These are phyloP conservation scores for Metschnikowia sp. DNA, from an alignment of 805 yeast genomes.

Conservation along the genomic window DNA sequence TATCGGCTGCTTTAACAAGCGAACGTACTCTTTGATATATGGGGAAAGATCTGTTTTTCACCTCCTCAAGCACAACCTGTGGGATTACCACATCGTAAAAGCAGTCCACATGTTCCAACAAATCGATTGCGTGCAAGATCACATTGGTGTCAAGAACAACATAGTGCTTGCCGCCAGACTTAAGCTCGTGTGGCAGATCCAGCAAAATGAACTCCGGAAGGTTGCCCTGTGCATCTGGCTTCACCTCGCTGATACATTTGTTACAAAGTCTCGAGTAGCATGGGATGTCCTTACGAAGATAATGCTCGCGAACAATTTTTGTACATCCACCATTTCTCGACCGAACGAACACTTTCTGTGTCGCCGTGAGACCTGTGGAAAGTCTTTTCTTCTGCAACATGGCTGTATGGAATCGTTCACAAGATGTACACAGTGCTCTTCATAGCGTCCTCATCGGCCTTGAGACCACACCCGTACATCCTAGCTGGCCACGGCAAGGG, in stretches of 20 bases:
- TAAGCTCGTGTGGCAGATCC: conserved; percentile 50
- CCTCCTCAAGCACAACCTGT: conserved; percentile 92
- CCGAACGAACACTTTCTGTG: conserved; percentile 87
- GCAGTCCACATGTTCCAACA: conserved; percentile 71
- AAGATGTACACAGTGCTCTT: background rate
- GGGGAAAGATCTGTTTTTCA: conserved; percentile 81
- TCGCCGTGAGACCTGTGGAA: conserved; percentile 51
- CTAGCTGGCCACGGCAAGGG: background rate
- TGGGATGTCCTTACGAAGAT: conserved; percentile 87
- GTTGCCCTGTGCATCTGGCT: conserved; percentile 65
- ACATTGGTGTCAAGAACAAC: conserved; percentile 85
- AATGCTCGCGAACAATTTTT: conserved; percentile 91
- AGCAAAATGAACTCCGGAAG: conserved; percentile 66
- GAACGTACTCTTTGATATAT: conserved; percentile 81
- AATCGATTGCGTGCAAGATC: conserved; percentile 82
- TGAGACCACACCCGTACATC: conserved; percentile 7
- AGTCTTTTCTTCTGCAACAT: conserved; percentile 32
- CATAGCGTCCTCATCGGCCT: conserved; percentile 1
- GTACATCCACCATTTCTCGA: conserved; percentile 88
- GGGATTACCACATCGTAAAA: conserved; percentile 92
- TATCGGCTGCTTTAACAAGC: conserved; percentile 68
- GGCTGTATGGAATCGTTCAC: background rate
- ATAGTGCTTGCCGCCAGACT: conserved; percentile 67
- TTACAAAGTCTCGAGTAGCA: conserved; percentile 75
- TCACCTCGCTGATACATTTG: conserved; percentile 51